These are phyloP conservation scores for Phytopythium helicoides DNA, from an alignment of 352 stramenopile species.

Conservation along the genomic window DNA sequence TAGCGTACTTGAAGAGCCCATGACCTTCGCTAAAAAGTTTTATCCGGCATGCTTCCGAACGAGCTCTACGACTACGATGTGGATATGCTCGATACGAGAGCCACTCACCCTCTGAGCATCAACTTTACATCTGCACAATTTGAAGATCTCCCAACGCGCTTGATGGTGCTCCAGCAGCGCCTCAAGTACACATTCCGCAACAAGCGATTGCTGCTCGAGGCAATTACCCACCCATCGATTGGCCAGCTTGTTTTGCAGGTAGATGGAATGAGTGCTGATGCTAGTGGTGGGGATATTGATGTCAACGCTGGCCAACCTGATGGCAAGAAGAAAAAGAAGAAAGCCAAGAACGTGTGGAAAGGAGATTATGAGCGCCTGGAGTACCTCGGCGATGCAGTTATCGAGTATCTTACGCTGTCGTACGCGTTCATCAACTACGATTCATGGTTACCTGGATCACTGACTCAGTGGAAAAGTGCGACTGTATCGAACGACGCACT, in stretches of 20 bases:
- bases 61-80: conserved; percentile 41
- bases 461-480: conserved; percentile 83
- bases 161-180: conserved; percentile 65
- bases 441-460: conserved; percentile 71
- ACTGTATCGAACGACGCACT: conserved; percentile 85
- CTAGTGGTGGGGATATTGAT: conserved; percentile 11
- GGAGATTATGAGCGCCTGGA: conserved; percentile 89
- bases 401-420: conserved; percentile 87
- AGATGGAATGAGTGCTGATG: conserved; percentile 27
- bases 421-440: conserved; percentile 75
- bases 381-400: conserved; percentile 87
- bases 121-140: conserved; percentile 59
- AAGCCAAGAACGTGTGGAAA: conserved; percentile 53
- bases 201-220: conserved; percentile 73
- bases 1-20: conserved; percentile 41
- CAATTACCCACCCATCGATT: conserved; percentile 75
- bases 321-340: conserved; percentile 25
- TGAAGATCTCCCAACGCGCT: conserved; percentile 46
- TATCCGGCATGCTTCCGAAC: conserved; percentile 68
- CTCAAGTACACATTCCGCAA: conserved; percentile 84
- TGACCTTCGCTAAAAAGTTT: conserved; percentile 45
- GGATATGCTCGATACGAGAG: conserved; percentile 13
- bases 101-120: conserved; percentile 24
- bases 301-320: conserved; percentile 2
- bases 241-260: conserved; percentile 53